phyloP scores from a whole-genome alignment of 2,329 filamentous ascomycete species.

The Dactylellina parvicollis region DNA sequence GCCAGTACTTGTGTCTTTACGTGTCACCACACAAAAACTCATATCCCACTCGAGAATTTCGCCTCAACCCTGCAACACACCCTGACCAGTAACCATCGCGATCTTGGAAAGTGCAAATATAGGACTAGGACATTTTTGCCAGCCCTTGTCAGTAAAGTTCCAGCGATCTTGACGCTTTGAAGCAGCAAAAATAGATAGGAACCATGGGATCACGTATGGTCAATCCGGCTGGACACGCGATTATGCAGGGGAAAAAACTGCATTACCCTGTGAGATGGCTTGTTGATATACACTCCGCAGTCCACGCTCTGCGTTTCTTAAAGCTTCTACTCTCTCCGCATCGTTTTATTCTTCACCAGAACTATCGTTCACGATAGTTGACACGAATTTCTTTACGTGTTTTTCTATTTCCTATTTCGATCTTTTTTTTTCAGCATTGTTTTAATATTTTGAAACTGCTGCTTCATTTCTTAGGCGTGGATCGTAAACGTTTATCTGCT shows the following conservation, averaged over 20 bases:
- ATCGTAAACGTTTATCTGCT: conserved; percentile 35
- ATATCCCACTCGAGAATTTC: conserved; percentile 7
- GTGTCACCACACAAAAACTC: conserved; percentile 27
- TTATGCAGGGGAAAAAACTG: conserved; percentile 35
- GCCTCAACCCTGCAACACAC: conserved; percentile 17
- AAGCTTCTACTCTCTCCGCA: conserved; percentile 47
- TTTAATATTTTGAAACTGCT: conserved; percentile 53
- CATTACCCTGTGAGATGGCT: conserved; percentile 35
- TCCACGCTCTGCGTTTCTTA: conserved; percentile 34
- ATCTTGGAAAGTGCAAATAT: conserved; percentile 33
- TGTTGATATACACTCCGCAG: conserved; percentile 36
- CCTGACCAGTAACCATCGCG: conserved; percentile 16
- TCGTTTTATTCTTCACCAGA: conserved; percentile 38
- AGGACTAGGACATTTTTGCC: conserved; percentile 16
- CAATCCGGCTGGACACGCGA: conserved; percentile 37
- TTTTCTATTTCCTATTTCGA: conserved; percentile 46
- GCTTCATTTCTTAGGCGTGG: conserved; percentile 33
- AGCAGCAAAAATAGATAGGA: conserved; percentile 45
- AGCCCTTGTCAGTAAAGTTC: conserved; percentile 13
- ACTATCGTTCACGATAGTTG: conserved; percentile 8
- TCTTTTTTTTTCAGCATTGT: conserved; percentile 32
- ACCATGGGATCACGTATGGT: conserved; percentile 43
- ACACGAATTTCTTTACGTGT: conserved; percentile 54
- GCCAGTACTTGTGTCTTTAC: conserved; percentile 38
- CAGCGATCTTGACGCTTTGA: conserved; percentile 43